Evolutionary conservation across 345 rosid genomes (phyloP), one percentile per base, ranked within the genome.

Genomic region (Nasturtium officinale): DNA sequence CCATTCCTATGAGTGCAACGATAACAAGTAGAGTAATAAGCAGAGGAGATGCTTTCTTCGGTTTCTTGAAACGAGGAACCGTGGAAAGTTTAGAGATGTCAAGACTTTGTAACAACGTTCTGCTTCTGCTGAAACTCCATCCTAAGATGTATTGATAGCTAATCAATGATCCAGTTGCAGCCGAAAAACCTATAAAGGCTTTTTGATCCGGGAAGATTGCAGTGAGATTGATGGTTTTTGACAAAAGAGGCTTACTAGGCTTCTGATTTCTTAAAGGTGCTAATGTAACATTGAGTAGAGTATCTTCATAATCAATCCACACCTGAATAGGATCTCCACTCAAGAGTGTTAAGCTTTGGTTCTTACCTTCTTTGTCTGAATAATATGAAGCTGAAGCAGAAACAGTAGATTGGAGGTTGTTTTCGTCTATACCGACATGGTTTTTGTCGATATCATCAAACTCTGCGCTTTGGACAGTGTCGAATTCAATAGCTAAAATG

Each of bases 341-440:
- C 7, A 46, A 57, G 35, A 90, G 82, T 28, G 28, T 38, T 64
- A 87, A 46, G 76, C 71, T 78, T 54, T 20, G 63, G 32, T 64
- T 45, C 63, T 56, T 69, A 50, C 62, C 67, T 30, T 68, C 72
- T 20, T 7, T 21, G 9, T 73, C 56, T 1, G 66, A 80, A 51
- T 69, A 74, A 29, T 86, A 90, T 1, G 66, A 65, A 4, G 87
- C 85, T 2, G 83, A 3, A 42, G 71, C 48, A 10, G 85, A 64
- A 1, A 1, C 30, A 3, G 20, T 15, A 1, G 97, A 90, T 2
- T 0, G 9, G 64, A 85, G 65, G 38, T 57, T 63, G 46, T 82
- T 87, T 55, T 69, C 61, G 59, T 89, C 83, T 26, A 89, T 80
- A n/a, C 88, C 88, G 7, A 90, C 87, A 72, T 85, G 96, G 53